These are phyloP conservation scores for Termitomyces sp. DNA, from an alignment of 768 basidiomycete species.

Conservation along the genomic window DNA sequence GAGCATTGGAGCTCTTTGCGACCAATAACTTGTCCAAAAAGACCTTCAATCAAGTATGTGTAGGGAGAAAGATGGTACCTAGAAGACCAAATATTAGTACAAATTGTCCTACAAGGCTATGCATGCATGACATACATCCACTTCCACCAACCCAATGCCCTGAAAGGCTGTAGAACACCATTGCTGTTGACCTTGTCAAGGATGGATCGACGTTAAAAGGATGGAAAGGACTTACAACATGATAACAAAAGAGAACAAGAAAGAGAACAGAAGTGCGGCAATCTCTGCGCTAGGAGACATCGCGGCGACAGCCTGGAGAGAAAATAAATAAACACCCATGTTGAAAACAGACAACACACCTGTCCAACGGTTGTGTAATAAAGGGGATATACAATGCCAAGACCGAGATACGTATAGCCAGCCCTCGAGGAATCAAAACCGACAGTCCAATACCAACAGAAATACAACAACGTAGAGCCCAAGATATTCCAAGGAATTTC, in stretches of 20 bases:
- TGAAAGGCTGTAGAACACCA: conserved; percentile 58
- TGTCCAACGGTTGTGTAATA: conserved; percentile 60
- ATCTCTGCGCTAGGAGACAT: conserved; percentile 52
- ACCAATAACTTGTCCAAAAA: conserved; percentile 36
- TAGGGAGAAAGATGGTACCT: conserved; percentile 42
- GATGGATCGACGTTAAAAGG: not conserved
- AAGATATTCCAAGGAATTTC: conserved; percentile 61
- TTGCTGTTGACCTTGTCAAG: conserved; percentile 26
- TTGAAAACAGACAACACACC: conserved; percentile 13
- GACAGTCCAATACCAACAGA: conserved; percentile 70
- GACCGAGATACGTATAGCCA: conserved; percentile 54
- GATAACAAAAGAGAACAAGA: conserved; percentile 51
- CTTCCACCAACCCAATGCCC: conserved; percentile 55
- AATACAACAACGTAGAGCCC: conserved; percentile 51
- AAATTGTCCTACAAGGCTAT: no score
- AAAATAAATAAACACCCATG: conserved; percentile 17
- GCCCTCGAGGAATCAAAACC: conserved; percentile 49
- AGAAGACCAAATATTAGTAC: not conserved
- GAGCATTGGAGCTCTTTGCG: conserved; percentile 41
- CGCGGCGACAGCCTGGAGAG: conserved; percentile 45
- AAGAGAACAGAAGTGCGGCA: conserved; percentile 45
- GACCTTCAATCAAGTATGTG: conserved; percentile 49
- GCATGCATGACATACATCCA: conserved; percentile 44
- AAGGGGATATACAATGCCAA: conserved; percentile 48
- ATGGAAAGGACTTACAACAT: conserved; percentile 35